Evolutionary conservation across 495 filamentous ascomycete species (phyloP).

Genomic region (Daldinia caldariorum): DNA sequence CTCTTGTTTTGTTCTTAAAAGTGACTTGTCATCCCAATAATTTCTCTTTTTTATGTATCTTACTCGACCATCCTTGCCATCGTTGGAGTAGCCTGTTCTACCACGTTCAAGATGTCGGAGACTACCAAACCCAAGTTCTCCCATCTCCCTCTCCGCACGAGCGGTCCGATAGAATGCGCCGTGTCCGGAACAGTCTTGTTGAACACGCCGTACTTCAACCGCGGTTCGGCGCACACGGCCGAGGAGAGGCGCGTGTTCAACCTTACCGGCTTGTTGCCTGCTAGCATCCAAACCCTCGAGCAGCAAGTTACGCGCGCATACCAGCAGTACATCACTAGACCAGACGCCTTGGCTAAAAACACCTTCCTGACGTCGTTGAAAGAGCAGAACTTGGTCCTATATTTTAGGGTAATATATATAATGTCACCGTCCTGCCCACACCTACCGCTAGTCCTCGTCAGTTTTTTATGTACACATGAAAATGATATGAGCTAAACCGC

Average conservation of each 20-base stretch:
- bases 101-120: constrained; percentile 40
- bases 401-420: constrained; percentile 66
- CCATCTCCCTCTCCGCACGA: constrained; percentile 70
- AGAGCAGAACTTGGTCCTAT: constrained; percentile 83
- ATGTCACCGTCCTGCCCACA: background rate
- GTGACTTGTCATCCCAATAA: constrained; percentile 13
- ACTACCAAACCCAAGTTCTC: constrained; percentile 59
- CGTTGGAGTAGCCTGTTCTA: constrained; percentile 30
- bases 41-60: constrained; percentile 36
- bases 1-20: background rate
- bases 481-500: too few species aligned
- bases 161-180: constrained; percentile 69
- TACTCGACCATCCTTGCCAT: constrained; percentile 34
- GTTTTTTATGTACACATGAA: too few species aligned
- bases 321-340: constrained; percentile 74
- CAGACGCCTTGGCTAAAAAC: constrained; percentile 83
- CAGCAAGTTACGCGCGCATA: constrained; percentile 83
- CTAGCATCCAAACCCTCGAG: constrained; percentile 78
- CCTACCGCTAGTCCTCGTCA: background rate
- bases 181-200: constrained; percentile 70
- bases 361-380: constrained; percentile 88
- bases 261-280: constrained; percentile 76
- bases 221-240: constrained; percentile 78
- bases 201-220: constrained; percentile 79
- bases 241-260: constrained; percentile 75